A percentile compares a stretch with the other conserved stretches of the same genome.
Evolutionary conservation across 2,329 filamentous ascomycete genomes (phyloP).

Genomic region (Cladobotryum mycophilum): DNA sequence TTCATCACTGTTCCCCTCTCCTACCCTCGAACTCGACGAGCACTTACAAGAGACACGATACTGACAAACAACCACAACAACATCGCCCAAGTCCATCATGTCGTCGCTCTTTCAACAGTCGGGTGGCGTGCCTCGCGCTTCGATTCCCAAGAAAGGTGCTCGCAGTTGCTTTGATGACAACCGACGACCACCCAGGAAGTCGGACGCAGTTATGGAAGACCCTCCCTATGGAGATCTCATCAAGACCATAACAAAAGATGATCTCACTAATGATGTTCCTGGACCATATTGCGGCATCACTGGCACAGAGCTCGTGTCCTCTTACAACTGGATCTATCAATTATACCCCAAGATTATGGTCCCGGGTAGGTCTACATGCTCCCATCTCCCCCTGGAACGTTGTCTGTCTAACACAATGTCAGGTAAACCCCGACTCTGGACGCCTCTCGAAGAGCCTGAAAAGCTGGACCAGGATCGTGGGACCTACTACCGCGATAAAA

Average conservation of each 20-base stretch:
- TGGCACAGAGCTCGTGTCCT: slow-evolving; percentile 35
- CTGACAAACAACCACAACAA: too few species aligned
- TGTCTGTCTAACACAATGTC: slow-evolving; percentile 10
- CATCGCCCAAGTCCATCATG: too few species aligned
- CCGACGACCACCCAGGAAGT: background rate
- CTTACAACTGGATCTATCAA: slow-evolving; percentile 45
- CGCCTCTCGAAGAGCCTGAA: slow-evolving; percentile 19
- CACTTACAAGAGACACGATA: too few species aligned
- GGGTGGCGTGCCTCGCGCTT: too few species aligned
- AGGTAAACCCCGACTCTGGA: slow-evolving; percentile 28
- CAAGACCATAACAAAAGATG: slow-evolving; percentile 13
- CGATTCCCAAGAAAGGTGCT: too few species aligned
- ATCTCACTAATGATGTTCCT: background rate
- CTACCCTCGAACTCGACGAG: too few species aligned
- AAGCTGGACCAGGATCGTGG: slow-evolving; percentile 38
- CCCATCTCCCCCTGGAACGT: background rate
- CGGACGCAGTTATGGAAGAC: background rate
- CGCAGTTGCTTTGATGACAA: too few species aligned
- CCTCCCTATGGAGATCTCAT: slow-evolving; percentile 19
- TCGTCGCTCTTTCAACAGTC: too few species aligned
- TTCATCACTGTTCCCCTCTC: too few species aligned
- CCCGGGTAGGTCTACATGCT: slow-evolving; percentile 27
- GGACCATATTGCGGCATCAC: slow-evolving; percentile 22
- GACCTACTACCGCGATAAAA: slow-evolving; percentile 47
- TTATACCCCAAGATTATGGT: slow-evolving; percentile 37